Base-by-base conservation (phyloP, 257 asterid species). In the Sherardia arvensis region DNA sequence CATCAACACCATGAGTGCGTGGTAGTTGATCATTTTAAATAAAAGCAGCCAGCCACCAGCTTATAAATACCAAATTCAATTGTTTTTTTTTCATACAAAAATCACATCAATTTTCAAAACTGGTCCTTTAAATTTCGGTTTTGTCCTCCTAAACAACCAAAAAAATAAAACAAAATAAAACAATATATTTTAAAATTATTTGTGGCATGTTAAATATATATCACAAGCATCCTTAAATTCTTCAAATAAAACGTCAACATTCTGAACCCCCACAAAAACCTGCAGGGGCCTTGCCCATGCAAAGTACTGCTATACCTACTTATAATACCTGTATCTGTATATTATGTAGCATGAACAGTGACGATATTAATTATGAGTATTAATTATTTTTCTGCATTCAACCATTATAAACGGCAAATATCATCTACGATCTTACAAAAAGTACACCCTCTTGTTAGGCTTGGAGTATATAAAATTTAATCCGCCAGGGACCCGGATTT, bases 181-280 rank as follows among this genome's bases (percentile, higher is more conserved):
- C 8, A 5, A 45, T 5, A 43, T 10, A 43, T 43, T 3, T 43
- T 11, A 25, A 65, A 53, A 21, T 1, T 61, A n/a, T n/a, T n/a
- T n/a, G n/a, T n/a, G n/a, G n/a, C n/a, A n/a, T n/a, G n/a, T n/a
- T n/a, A n/a, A n/a, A n/a, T n/a, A n/a, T n/a, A n/a, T n/a, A n/a
- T n/a, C n/a, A n/a, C n/a, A n/a, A n/a, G n/a, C n/a, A n/a, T 32
- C 62, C 62, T 60, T 61, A 68, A 61, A 60, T 49, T 68, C 73
- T 60, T 18, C 45, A 34, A 32, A 61, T 49, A 47, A 59, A 40
- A 26, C 26, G 67, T 68, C 62, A 30, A 47, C 22, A 5, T 29
- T 40, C 9, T 29, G 17, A 32, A 28, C 33, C 47, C 27, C 58
- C 45, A 28, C 33, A 18, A 68, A n/a, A 67, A 58, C 71, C 38